Percentiles rank a stretch among this genome's conserved stretches.
These are phyloP conservation scores for Zasmidium citrigriseum DNA, from an alignment of 2,329 filamentous ascomycete species.

Conservation along the genomic window DNA sequence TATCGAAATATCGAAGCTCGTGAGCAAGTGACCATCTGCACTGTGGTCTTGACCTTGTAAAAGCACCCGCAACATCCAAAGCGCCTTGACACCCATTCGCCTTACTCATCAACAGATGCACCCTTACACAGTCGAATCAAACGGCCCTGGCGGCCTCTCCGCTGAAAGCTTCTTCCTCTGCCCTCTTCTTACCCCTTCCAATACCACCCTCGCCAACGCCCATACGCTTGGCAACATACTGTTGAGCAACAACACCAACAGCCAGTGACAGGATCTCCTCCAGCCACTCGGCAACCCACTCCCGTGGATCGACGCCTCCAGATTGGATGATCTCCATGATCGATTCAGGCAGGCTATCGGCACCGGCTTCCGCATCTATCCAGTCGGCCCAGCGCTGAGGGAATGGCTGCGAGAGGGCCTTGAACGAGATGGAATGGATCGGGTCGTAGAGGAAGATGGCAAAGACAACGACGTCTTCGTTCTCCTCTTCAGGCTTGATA, in stretches of 20 bases:
- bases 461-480: constrained; percentile 66
- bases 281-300: constrained; percentile 98
- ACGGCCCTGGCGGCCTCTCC: constrained; percentile 61
- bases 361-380: constrained; percentile 70
- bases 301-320: constrained; percentile 81
- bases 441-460: constrained; percentile 83
- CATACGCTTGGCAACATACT: constrained; percentile 94
- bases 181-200: constrained; percentile 59
- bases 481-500: constrained; percentile 46
- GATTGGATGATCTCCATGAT: constrained; percentile 79
- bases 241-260: constrained; percentile 85
- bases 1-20: neutral
- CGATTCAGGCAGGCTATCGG: constrained; percentile 68
- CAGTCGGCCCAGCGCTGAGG: constrained; percentile 86
- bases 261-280: constrained; percentile 80
- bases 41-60: too few species aligned
- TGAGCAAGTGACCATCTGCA: neutral
- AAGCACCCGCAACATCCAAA: neutral
- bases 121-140: neutral
- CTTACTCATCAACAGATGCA: too few species aligned
- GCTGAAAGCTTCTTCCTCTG: constrained; percentile 53
- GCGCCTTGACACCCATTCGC: neutral
- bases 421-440: constrained; percentile 86
- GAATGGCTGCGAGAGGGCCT: constrained; percentile 77
- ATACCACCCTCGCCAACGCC: constrained; percentile 83